Base-by-base conservation (phyloP, 2,329 filamentous ascomycete genomes). In the Colletotrichum plurivorum region DNA sequence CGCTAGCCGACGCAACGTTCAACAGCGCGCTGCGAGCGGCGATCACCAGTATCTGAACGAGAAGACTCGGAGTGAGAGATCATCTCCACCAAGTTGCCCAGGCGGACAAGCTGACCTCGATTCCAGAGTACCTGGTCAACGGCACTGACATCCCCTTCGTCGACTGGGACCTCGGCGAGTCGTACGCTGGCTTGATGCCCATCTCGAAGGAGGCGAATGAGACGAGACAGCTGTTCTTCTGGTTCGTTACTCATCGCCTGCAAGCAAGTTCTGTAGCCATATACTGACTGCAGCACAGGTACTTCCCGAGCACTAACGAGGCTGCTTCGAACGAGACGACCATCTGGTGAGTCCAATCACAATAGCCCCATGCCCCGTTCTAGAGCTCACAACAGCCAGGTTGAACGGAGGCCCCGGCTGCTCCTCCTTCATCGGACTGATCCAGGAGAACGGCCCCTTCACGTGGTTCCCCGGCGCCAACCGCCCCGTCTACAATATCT, bases 361-460 rank as follows among this genome's bases (percentile, higher is more conserved):
- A 31, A 31, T 7, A 31, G 27, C 27, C 2, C 9, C 8, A 9
- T 31, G 27, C 27, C 9, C 27, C 9, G 9, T 31, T 1, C 27
- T 31, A 8, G 27, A 31, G 27, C 63, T 15, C 2, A 16, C 1
- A 2, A 1, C 3, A 2, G n/a, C 2, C 45, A 68, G 61, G 59
- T 46, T 69, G n/a, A 64, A 69, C 46, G 64, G 41, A 20, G 39
- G 86, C 82, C 87, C 87, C 12, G 87, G 86, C 39, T 89, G 86
- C 73, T 84, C 83, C 39, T 92, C 90, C 1, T 83, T 94, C 13
- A 86, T 90, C 72, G 92, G 92, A 5, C 82, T 95, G 2, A 76
- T 95, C 13, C 91, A 93, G 60, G 93, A 95, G 73, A 94, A 94
- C 73, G 93, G 93, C 0, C 91, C 93, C 0, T 92, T 93, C 74